phyloP scores from a whole-genome alignment of 768 basidiomycete species.

The Russula sp. region DNA sequence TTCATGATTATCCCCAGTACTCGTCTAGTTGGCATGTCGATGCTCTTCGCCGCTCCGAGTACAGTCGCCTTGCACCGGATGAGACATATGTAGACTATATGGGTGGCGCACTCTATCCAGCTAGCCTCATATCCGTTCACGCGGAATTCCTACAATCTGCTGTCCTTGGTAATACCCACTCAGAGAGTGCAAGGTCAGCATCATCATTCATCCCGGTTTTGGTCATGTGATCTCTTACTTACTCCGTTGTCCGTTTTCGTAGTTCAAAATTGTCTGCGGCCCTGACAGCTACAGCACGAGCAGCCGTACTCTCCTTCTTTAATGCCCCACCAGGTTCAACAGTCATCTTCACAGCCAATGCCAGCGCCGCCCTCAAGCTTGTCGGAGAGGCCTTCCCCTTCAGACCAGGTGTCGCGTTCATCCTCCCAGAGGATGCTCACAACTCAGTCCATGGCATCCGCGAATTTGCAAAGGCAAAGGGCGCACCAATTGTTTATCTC shows the following conservation, averaged over 20 bases:
- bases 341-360: conserved; percentile 77
- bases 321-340: conserved; percentile 68
- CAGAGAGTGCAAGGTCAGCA: conserved; percentile 65
- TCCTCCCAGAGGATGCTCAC: conserved; percentile 73
- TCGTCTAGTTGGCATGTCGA: conserved; percentile 65
- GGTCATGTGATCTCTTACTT: background rate
- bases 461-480: conserved; percentile 52
- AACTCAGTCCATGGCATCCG: conserved; percentile 81
- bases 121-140: conserved; percentile 65
- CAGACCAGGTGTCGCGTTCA: conserved; percentile 44
- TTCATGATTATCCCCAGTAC: conserved; percentile 43
- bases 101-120: conserved; percentile 77
- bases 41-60: conserved; percentile 57
- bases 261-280: conserved; percentile 67
- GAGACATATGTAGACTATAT: conserved; percentile 85
- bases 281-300: conserved; percentile 61
- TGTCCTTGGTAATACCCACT: conserved; percentile 80
- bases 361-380: conserved; percentile 71
- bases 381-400: conserved; percentile 80
- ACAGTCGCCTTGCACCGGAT: conserved; percentile 34
- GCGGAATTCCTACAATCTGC: conserved; percentile 56
- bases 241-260: background rate
- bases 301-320: conserved; percentile 70
- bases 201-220: background rate
- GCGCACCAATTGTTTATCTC: conserved; percentile 57